phyloP scores from a whole-genome alignment of 768 basidiomycete species.

The Rhizopogon vulgaris region DNA sequence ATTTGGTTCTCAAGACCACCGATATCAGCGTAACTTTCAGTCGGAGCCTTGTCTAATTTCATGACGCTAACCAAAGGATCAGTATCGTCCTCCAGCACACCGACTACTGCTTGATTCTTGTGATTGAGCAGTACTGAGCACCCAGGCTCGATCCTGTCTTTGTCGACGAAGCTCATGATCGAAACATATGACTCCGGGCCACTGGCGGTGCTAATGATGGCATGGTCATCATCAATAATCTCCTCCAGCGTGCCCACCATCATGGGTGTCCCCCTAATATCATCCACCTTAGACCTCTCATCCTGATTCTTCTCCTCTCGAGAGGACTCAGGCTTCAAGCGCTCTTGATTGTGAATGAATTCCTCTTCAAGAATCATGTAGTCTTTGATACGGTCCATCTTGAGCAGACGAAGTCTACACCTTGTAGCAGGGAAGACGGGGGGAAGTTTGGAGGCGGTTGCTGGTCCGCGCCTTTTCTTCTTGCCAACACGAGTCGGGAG shows the following conservation, averaged over 20 bases:
- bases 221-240: slow-evolving; percentile 97
- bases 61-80: slow-evolving; percentile 97
- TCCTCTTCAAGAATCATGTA: slow-evolving; percentile 94
- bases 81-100: slow-evolving; percentile 90
- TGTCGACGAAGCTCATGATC: slow-evolving; percentile 98
- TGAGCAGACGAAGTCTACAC: slow-evolving; percentile 90
- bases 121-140: slow-evolving; percentile 94
- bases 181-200: slow-evolving; percentile 97
- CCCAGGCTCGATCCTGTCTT: slow-evolving; percentile 93
- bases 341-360: slow-evolving; percentile 89
- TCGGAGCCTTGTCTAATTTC: slow-evolving; percentile 99
- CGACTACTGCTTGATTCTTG: slow-evolving; percentile 92
- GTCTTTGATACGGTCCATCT: slow-evolving; percentile 98
- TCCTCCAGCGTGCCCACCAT: slow-evolving; percentile 98
- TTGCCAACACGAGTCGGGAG: slow-evolving; percentile 95
- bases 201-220: slow-evolving; percentile 92
- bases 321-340: slow-evolving; percentile 79
- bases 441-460: slow-evolving; percentile 85
- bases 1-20: slow-evolving; percentile 96
- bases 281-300: slow-evolving; percentile 89
- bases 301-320: slow-evolving; percentile 95
- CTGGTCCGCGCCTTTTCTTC: slow-evolving; percentile 92
- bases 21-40: slow-evolving; percentile 97
- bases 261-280: slow-evolving; percentile 93
- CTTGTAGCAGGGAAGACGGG: slow-evolving; percentile 91